Percentiles rank a stretch among this genome's conserved stretches.
Conservation (phyloP, 176 grass and related monocot species). For the Thinopyrum elongatum region DNA sequence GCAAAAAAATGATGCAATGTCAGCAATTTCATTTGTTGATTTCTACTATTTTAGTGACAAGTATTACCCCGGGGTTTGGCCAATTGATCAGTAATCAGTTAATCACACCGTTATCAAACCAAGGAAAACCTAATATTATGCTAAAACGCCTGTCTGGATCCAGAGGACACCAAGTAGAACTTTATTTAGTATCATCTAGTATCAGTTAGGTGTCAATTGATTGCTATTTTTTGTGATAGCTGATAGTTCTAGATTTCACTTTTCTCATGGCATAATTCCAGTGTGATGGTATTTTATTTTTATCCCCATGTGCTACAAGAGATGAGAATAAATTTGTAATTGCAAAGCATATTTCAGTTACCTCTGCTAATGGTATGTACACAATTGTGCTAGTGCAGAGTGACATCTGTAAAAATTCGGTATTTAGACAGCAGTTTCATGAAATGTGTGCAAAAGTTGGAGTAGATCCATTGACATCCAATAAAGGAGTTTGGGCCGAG, state of each 20-base stretch:
- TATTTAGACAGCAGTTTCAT: conserved; percentile 98
- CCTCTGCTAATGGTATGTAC: conserved; percentile 15
- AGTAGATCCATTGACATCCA: conserved; percentile 86
- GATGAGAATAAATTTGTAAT: background rate
- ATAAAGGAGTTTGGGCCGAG: conserved; percentile 99
- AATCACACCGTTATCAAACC: background rate
- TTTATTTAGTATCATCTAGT: background rate
- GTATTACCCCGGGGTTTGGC: background rate
- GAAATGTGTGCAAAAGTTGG: conserved; percentile 99
- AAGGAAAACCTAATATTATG: background rate
- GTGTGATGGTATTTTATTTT: background rate
- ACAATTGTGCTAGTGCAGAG: conserved; percentile 54
- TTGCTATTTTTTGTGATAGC: background rate
- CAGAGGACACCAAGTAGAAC: background rate
- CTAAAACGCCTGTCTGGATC: background rate
- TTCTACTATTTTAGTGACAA: background rate
- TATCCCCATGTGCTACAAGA: background rate
- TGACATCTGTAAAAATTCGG: conserved; percentile 92
- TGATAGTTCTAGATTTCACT: background rate
- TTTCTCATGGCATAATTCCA: background rate
- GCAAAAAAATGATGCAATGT: background rate
- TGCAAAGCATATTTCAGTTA: background rate
- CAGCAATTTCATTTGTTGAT: background rate
- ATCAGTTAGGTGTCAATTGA: background rate
- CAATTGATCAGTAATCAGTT: background rate